Base-by-base conservation (phyloP, 192 early-diverging fungal genomes). In the Tieghemiomyces parasiticus region DNA sequence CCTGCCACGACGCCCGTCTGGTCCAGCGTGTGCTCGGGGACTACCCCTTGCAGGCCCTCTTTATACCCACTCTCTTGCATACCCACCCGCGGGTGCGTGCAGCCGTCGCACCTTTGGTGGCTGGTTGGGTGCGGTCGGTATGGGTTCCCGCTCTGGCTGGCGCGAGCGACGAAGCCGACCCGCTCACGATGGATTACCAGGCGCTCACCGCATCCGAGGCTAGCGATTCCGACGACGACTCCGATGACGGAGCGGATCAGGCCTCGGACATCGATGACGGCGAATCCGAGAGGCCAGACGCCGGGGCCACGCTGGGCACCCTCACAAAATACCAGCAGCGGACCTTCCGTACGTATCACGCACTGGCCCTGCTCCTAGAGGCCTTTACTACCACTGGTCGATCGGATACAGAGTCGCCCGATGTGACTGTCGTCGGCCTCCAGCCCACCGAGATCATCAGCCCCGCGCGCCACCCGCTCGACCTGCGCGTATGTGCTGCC, bases 1-100 rank as follows among this genome's bases (percentile, higher is more conserved):
- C 62, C 47, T 63, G 61, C 35, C 59, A 62, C 12, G 58, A 55
- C 20, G 46, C 22, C 24, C 53, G 38, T 2, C 48, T 25, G 22
- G 56, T 30, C 0, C 50, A 44, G 4, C 52, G 47, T n/a, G 45
- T 58, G 2, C 66, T 84, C 26, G 66, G 91, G n/a, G 77, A 78
- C 4, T 81, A 81, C 44, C 78, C 74, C 10, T 82, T 81, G 2
- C 74, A 75, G 61, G 72, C 67, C n/a, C 61, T 78, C 12, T 55
- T 94, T 26, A 67, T 83, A 29, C 72, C 77, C 24, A 65, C 93
- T 26, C 74, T 93, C n/a, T 82, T 86, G 61, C 82, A 79, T 35
- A 81, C 78, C 14, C 78, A 89, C 33, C 61, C 76, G 20, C 72
- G 78, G 54, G 73, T 91, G 29, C 79, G 91, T 6, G 81, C 77